phyloP scores from a whole-genome alignment of 768 basidiomycete genomes.

The Strobilomyces confusus region DNA sequence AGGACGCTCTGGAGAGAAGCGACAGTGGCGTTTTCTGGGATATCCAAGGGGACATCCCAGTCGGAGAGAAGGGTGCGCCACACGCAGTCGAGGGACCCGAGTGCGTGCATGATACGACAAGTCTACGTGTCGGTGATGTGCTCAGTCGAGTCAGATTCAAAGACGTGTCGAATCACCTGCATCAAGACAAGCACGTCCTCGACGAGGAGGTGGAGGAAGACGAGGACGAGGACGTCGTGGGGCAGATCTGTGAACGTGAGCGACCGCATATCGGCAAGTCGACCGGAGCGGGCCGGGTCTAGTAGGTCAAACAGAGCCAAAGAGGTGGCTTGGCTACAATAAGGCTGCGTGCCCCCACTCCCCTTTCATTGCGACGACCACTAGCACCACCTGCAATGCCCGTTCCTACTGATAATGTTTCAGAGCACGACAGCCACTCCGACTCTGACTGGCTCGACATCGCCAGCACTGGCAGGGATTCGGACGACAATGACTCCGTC shows the following conservation, averaged over 20 bases:
- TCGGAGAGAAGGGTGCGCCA: slow-evolving; percentile 43
- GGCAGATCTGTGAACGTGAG: slow-evolving; percentile 33
- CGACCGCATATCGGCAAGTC: too few relatives aligned
- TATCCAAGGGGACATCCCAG: slow-evolving; percentile 39
- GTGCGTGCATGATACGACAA: slow-evolving; percentile 57
- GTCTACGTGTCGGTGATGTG: slow-evolving; percentile 40
- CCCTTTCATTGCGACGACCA: slow-evolving; percentile 30
- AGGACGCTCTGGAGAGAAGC: slow-evolving; percentile 35
- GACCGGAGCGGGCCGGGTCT: too few relatives aligned
- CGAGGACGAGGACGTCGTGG: slow-evolving; percentile 40
- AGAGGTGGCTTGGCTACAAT: slow-evolving; percentile 24
- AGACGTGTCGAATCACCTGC: slow-evolving; percentile 36
- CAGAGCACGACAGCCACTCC: slow-evolving; percentile 64
- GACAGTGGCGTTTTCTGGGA: slow-evolving; percentile 33
- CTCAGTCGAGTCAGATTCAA: not conserved
- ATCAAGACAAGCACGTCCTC: slow-evolving; percentile 45
- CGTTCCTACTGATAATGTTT: slow-evolving; percentile 41
- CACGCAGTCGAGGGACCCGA: slow-evolving; percentile 47
- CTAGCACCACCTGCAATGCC: slow-evolving; percentile 22
- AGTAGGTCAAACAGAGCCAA: slow-evolving; percentile 30
- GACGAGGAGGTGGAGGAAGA: slow-evolving; percentile 32
- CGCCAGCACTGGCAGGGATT: slow-evolving; percentile 56
- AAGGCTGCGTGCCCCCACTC: slow-evolving; percentile 22
- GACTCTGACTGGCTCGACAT: slow-evolving; percentile 87
- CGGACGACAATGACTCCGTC: slow-evolving; percentile 69